phyloP scores from a whole-genome alignment of 176 grass and related monocot species.

The Panicum miliaceum region DNA sequence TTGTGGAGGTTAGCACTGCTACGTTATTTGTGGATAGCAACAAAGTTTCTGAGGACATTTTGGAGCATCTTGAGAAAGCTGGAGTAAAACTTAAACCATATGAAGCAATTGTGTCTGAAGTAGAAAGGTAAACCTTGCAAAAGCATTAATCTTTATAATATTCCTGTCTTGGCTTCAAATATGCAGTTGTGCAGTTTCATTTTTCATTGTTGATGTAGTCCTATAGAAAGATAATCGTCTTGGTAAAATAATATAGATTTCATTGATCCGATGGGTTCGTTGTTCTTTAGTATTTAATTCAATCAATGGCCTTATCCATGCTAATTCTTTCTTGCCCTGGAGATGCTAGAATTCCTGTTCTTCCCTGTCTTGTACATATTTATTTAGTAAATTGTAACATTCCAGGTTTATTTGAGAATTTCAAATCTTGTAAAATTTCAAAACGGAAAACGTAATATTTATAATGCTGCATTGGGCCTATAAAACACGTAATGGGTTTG shows the following conservation, averaged over 20 bases:
- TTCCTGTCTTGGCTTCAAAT: neutral
- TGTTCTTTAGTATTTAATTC: constrained; percentile 1
- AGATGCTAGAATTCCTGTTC: neutral
- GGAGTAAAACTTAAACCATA: constrained; percentile 83
- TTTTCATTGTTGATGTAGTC: neutral
- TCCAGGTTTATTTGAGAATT: neutral
- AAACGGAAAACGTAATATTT: neutral
- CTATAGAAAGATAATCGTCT: neutral
- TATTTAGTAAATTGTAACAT: constrained; percentile 1
- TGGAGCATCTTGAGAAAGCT: constrained; percentile 67
- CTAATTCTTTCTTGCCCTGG: neutral
- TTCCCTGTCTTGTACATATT: neutral
- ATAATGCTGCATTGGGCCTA: neutral
- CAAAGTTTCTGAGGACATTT: constrained; percentile 72
- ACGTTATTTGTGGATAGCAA: constrained; percentile 84
- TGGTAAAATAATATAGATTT: constrained; percentile 9
- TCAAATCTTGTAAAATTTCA: neutral
- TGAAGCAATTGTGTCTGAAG: constrained; percentile 72
- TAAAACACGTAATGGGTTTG: neutral
- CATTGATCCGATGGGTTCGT: neutral
- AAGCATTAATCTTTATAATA: constrained; percentile 23
- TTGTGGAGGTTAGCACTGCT: constrained; percentile 64
- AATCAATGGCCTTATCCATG: neutral
- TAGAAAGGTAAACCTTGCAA: constrained; percentile 68
- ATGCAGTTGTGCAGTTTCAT: neutral